Evolutionary conservation across 2,329 filamentous ascomycete species (phyloP).

Genomic region (Coniochaeta pulveracea): DNA sequence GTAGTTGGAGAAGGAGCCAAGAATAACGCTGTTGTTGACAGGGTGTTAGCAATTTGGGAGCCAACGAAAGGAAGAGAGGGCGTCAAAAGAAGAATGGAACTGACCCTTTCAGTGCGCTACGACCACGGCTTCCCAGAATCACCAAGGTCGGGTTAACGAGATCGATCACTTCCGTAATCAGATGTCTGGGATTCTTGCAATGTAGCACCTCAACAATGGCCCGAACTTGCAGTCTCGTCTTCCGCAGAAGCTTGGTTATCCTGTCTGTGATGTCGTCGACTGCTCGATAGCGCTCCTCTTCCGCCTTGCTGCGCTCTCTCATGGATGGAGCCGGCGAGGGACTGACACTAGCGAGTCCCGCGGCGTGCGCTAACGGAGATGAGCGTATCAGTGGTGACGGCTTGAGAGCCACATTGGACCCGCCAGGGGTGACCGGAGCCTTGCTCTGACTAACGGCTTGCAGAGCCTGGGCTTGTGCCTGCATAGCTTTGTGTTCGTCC

Average conservation of each 20-base stretch:
- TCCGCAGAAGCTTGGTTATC: conserved; percentile 75
- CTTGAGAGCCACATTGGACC: conserved; percentile 18
- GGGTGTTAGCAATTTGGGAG: conserved; percentile 18
- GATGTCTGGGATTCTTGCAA: conserved; percentile 93
- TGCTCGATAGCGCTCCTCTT: conserved; percentile 70
- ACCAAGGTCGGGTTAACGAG: conserved; percentile 83
- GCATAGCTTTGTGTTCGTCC: conserved; percentile 64
- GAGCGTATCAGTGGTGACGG: conserved; percentile 21
- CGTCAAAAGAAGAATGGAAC: conserved; percentile 19
- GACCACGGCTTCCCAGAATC: conserved; percentile 81
- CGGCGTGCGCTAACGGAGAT: conserved; percentile 20
- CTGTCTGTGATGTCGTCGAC: conserved; percentile 76
- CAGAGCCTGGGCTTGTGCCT: conserved; percentile 63
- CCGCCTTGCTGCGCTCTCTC: conserved; percentile 45
- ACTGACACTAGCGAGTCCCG: conserved; percentile 14
- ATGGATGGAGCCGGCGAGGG: conserved; percentile 36
- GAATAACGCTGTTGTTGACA: conserved; percentile 55
- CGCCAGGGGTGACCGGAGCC: conserved; percentile 15
- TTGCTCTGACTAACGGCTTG: conserved; percentile 45
- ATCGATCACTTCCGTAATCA: conserved; percentile 97
- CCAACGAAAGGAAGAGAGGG: background rate
- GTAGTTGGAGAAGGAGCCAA: conserved; percentile 96
- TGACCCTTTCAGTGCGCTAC: conserved; percentile 87
- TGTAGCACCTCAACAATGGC: conserved; percentile 95
- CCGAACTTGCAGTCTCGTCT: conserved; percentile 84